A percentile compares a stretch with the other conserved stretches of the same genome.
These are phyloP conservation scores for Thraustochytrium striatum DNA, from an alignment of 352 stramenopile genomes.

Conservation along the genomic window DNA sequence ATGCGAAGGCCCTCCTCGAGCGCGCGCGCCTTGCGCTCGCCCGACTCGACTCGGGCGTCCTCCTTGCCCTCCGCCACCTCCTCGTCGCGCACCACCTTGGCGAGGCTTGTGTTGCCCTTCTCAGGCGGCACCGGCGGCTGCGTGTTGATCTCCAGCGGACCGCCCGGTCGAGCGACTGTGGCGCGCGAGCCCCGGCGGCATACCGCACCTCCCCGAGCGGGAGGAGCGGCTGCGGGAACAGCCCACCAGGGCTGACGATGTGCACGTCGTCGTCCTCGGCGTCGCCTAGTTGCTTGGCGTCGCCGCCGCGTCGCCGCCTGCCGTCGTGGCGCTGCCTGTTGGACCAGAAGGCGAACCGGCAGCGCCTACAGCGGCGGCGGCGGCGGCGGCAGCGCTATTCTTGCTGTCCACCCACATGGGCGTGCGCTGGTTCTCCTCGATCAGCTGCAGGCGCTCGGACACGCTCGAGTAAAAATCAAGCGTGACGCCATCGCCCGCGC, in stretches of 20 bases:
- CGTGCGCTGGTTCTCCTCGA: conserved; percentile 23
- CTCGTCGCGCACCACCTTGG: not conserved
- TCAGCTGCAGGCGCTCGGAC: conserved; percentile 31
- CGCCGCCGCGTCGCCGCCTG: not conserved
- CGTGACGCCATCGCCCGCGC: conserved; percentile 38
- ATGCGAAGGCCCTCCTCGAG: conserved; percentile 2
- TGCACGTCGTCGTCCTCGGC: not conserved
- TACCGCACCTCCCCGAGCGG: not conserved
- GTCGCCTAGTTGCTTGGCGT: not conserved
- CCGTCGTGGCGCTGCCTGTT: not conserved
- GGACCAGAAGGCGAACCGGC: not conserved
- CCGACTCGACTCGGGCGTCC: conserved; percentile 7
- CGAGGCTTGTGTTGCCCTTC: not conserved
- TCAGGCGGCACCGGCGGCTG: not conserved
- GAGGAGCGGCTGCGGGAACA: conserved; percentile 33
- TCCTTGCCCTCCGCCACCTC: conserved; percentile 29
- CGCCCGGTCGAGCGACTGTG: not conserved
- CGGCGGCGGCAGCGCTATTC: not conserved
- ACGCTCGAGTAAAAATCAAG: conserved; percentile 46
- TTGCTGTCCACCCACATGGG: conserved; percentile 18
- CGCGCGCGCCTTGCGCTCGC: not conserved
- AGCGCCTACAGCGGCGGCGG: not conserved
- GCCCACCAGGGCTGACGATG: conserved; percentile 1
- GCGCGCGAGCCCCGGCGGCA: not conserved
- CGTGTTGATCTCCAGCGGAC: not conserved